Evolutionary conservation across 768 basidiomycete species (phyloP), one percentile per base, ranked within the genome.

Genomic region (Termitomyces bulborhizus): DNA sequence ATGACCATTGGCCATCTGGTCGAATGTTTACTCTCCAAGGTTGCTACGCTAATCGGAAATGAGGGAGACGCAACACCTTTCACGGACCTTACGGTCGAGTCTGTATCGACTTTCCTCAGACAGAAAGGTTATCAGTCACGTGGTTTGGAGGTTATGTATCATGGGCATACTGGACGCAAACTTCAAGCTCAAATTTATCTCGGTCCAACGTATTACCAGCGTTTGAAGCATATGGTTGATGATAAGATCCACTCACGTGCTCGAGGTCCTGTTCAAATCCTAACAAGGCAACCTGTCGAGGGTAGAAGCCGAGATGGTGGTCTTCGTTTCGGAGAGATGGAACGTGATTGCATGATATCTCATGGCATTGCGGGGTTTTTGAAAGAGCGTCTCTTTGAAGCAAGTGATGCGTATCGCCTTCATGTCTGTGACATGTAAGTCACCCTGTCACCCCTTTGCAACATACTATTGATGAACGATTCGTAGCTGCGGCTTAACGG

Each of bases 1-100:
- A 99, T 99, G 97, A 99, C 97, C 24, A 99, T 99, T 63, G 97
- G 97, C 26, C 97, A 99, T 72, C 84, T 99, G 79, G 95, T 99
- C 66, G 97, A 99, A 71, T 97, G 94, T 83, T 76, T 99, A 36
- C 76, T 99, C 27, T 94, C 91, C 12, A 99, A 99, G 69, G 87
- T 99, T 3, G 93, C 96, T 3, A 97, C 96, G 0, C 82, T 98
- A 58, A 90, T 93, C 55, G 97, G 97, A 37, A 90, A 93, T 54
- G 96, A 98, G 70, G 97, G 97, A 56, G 97, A 99, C 64, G 97
- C 97, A 16, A 99, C 97, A 27, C 97, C 97, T 0, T 99, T 99
- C 75, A 96, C 95, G 3, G 95, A 98, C 58, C 81, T 99, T 55
- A 99, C 97, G 2, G 97, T 98, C 18, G 94, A 99, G 71, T 88